Evolutionary conservation across 371 early-diverging fungal genomes (phyloP).

Genomic region (Rhizopus delemar): DNA sequence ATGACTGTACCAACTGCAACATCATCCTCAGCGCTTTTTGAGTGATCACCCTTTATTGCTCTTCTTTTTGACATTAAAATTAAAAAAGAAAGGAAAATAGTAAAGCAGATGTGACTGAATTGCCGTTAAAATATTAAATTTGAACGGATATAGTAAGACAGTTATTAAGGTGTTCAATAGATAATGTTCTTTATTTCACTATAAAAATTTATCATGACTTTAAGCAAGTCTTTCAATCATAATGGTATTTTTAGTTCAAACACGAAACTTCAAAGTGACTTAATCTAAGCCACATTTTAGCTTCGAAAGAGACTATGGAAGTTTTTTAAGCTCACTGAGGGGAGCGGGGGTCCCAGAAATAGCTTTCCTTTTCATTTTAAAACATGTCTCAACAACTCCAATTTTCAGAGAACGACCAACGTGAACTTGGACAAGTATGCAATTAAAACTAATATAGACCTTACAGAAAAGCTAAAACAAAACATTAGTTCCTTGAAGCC

Average conservation of each 20-base stretch:
- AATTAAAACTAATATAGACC: not conserved
- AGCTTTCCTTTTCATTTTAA: slow-evolving; percentile 1
- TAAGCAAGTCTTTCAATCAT: too few relatives aligned
- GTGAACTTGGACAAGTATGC: slow-evolving; percentile 56
- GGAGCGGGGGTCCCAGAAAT: slow-evolving; percentile 4
- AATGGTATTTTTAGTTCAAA: too few relatives aligned
- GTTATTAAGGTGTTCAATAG: too few relatives aligned
- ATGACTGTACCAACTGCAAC: slow-evolving; percentile 18
- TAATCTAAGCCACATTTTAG: not conserved
- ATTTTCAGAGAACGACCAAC: slow-evolving; percentile 61
- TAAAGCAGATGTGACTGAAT: not conserved
- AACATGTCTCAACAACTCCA: slow-evolving; percentile 28
- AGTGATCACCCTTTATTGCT: too few relatives aligned
- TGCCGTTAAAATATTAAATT: not conserved
- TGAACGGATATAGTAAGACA: too few relatives aligned
- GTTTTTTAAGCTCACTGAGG: slow-evolving; percentile 1
- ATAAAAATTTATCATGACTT: too few relatives aligned
- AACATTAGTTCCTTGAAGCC: slow-evolving; percentile 58
- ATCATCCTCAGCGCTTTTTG: slow-evolving; percentile 1
- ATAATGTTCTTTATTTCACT: too few relatives aligned
- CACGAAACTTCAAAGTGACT: too few relatives aligned
- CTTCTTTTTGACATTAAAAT: not conserved
- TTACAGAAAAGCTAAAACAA: not conserved
- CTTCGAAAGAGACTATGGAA: not conserved
- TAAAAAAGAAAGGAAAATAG: not conserved